These are phyloP conservation scores for Salvia miltiorrhiza DNA, from an alignment of 257 asterid genomes.

Conservation along the genomic window DNA sequence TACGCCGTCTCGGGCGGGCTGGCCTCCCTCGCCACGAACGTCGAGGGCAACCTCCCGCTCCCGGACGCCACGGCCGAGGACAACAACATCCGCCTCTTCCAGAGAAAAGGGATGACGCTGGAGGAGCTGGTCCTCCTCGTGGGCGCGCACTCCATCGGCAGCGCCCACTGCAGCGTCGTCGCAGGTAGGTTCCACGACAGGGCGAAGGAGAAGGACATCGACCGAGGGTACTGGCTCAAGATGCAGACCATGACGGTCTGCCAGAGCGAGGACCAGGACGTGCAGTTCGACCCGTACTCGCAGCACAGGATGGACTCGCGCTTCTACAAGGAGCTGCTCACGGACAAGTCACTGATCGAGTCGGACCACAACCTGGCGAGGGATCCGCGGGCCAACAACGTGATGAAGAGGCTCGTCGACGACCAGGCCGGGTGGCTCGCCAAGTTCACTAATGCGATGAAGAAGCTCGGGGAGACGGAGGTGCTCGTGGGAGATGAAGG, in stretches of 20 bases:
- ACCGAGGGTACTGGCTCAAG: constrained; percentile 29
- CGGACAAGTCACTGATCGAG: constrained; percentile 45
- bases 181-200: constrained; percentile 25
- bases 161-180: constrained; percentile 46
- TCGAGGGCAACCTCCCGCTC: constrained; percentile 26
- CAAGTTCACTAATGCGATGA: constrained; percentile 34
- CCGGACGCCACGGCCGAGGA: constrained; percentile 33
- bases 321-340: constrained; percentile 43
- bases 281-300: constrained; percentile 50
- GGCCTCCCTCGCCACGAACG: constrained; percentile 43
- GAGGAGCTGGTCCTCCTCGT: constrained; percentile 52
- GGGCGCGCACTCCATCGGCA: constrained; percentile 66
- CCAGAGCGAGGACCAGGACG: constrained; percentile 15
- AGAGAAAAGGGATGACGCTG: constrained; percentile 37
- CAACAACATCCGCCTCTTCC: constrained; percentile 24
- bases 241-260: constrained; percentile 41
- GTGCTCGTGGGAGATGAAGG: constrained; percentile 57
- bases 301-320: constrained; percentile 52
- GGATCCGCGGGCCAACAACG: constrained; percentile 25
- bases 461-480: constrained; percentile 36
- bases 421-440: constrained; percentile 47
- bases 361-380: constrained; percentile 46
- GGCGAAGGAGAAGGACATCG: constrained; percentile 32
- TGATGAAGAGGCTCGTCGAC: constrained; percentile 33
- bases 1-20: constrained; percentile 45